A percentile compares a stretch with the other conserved stretches of the same genome.
Conservation (phyloP, 495 filamentous ascomycete genomes). For the Cenococcum geophilum region DNA sequence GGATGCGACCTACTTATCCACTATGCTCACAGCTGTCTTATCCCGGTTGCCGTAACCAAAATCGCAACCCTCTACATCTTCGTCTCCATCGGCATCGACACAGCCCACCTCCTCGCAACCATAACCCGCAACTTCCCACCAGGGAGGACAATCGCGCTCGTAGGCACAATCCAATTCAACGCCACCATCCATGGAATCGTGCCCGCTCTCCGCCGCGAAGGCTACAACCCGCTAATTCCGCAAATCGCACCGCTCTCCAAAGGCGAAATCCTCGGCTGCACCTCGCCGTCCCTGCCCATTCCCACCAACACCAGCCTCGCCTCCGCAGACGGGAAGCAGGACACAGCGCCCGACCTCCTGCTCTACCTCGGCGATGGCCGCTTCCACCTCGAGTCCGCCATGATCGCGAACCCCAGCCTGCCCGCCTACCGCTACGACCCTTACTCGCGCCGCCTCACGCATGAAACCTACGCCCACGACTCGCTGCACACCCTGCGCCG, state of each 20-base stretch:
- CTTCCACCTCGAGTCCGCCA: constrained; percentile 95
- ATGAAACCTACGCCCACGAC: constrained; percentile 80
- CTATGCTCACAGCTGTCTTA: constrained; percentile 94
- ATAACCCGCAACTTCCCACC: constrained; percentile 81
- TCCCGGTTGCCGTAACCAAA: constrained; percentile 89
- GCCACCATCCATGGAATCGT: constrained; percentile 82
- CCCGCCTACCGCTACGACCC: constrained; percentile 96
- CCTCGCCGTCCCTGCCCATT: constrained; percentile 64
- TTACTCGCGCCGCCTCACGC: constrained; percentile 84
- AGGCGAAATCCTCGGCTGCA: constrained; percentile 95
- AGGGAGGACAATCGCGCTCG: constrained; percentile 81
- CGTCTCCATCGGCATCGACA: constrained; percentile 95
- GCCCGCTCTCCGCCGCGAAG: constrained; percentile 66
- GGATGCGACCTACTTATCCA: constrained; percentile 94
- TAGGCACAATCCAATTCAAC: constrained; percentile 99
- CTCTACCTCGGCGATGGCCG: constrained; percentile 93
- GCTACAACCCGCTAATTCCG: constrained; percentile 77
- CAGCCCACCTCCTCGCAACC: constrained; percentile 73
- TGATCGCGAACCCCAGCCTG: constrained; percentile 92
- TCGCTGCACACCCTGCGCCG: constrained; percentile 79
- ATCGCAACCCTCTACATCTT: constrained; percentile 98
- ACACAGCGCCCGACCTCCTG: constrained; percentile 60
- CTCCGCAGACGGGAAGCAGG: background rate
- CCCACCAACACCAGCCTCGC: background rate
- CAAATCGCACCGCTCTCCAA: constrained; percentile 89